Evolutionary conservation across 2,329 filamentous ascomycete genomes (phyloP).

Genomic region (Xylariaceae sp.): DNA sequence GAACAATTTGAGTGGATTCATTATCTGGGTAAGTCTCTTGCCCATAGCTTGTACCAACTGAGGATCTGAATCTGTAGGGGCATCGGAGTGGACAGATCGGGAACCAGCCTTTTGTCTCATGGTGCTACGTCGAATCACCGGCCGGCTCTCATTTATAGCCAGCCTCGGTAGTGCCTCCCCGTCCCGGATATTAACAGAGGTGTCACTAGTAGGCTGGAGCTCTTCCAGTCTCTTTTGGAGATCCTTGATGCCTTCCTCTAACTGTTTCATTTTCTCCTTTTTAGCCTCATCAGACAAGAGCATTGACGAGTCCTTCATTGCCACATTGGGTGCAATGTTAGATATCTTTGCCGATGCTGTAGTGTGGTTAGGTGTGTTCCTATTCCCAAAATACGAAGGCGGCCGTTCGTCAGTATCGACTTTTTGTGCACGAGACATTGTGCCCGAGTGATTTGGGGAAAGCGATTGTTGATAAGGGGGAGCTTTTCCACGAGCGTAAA

Average conservation of each 20-base stretch:
- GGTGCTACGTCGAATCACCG: constrained; percentile 3
- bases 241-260: background rate
- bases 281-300: background rate
- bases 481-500: too few species aligned
- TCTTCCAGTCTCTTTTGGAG: background rate
- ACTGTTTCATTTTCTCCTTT: background rate
- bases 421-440: too few species aligned
- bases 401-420: too few species aligned
- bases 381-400: too few species aligned
- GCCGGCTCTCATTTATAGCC: background rate
- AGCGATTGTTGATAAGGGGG: too few species aligned
- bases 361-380: too few species aligned
- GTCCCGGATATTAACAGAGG: constrained; percentile 1
- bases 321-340: too few species aligned
- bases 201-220: background rate
- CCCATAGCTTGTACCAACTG: constrained; percentile 14
- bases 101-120: constrained; percentile 24
- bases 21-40: constrained; percentile 14
- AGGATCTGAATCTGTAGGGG: constrained; percentile 8
- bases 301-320: too few species aligned
- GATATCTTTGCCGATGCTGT: too few species aligned
- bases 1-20: constrained; percentile 12
- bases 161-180: background rate
- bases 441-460: too few species aligned
- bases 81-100: background rate